Evolutionary conservation across 768 basidiomycete genomes (phyloP).

Genomic region (Cyclocybe cylindracea): DNA sequence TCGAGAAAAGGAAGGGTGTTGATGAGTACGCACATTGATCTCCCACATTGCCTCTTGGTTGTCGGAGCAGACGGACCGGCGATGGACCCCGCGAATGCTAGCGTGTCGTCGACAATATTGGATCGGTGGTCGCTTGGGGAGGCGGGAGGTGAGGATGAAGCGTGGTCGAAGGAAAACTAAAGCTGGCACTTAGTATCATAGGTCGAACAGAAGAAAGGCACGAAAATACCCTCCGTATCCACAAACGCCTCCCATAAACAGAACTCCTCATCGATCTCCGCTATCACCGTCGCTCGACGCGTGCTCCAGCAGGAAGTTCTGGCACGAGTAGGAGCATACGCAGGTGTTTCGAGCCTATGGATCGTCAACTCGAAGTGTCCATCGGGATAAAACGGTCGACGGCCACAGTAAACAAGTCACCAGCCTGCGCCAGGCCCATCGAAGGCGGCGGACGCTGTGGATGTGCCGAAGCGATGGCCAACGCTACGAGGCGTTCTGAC

Average conservation of each 20-base stretch:
- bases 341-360: constrained; percentile 63
- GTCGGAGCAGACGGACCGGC: constrained; percentile 27
- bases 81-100: constrained; percentile 22
- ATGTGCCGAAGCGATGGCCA: background rate
- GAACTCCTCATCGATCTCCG: constrained; percentile 39
- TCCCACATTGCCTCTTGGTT: constrained; percentile 30
- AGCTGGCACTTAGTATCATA: constrained; percentile 2
- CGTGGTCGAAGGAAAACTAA: constrained; percentile 64
- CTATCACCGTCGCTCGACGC: constrained; percentile 34
- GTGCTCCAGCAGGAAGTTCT: constrained; percentile 36
- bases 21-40: constrained; percentile 24
- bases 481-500: background rate
- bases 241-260: constrained; percentile 43
- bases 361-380: constrained; percentile 63
- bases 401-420: constrained; percentile 61
- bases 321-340: constrained; percentile 46
- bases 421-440: constrained; percentile 40
- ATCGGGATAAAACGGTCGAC: constrained; percentile 59
- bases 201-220: constrained; percentile 3
- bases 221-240: constrained; percentile 54
- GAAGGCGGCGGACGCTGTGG: constrained; percentile 5
- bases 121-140: constrained; percentile 23
- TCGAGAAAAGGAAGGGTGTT: background rate
- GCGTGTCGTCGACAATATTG: constrained; percentile 14
- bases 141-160: constrained; percentile 53